Evolutionary conservation across 2,329 filamentous ascomycete genomes (phyloP), one percentile per base, ranked within the genome.

Genomic region (Botrytis paeoniae): DNA sequence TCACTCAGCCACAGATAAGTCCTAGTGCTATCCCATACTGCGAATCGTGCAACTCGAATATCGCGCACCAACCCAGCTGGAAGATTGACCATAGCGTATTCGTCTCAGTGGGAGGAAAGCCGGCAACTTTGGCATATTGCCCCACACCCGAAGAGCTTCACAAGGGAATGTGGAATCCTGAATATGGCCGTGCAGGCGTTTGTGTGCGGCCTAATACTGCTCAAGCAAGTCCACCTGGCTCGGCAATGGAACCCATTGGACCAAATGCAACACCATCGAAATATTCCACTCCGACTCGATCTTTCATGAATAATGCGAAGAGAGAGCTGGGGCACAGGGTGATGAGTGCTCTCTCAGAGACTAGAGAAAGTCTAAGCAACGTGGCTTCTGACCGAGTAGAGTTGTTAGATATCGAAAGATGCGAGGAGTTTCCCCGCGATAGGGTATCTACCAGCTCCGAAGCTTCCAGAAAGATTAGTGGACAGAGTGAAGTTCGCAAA

Each of bases 31-130:
- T 66, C 14, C 70, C 70, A 35, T 66, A 64, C 39, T 71, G 62
- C 22, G 70, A 71, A 25, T 71, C 61, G 25, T 61, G 66, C 35
- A 72, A 69, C 20, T 69, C 71, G n/a, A 61, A 69, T 45, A 73
- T 73, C 35, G 71, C 71, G 2, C 71, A 73, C 57, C 71, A 73
- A 37, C 66, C 65, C 39, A 62, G 54, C 45, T 74, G 75, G 74
- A 74, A 65, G 29, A 75, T 77, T 37, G 75, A 77, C 35, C 63
- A 76, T 45, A 73, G 74, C 41, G 41, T 73, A 20, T 76, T 70
- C 32, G 70, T 76, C 10, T 76, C 75, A 45, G 71, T 60, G 8
- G 71, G 71, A 43, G 71, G 70, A 7, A 64, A 60, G 22, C 70
- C 45, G 22, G 66, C 75, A 14, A 73, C 48, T 14, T 43, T 72